Evolutionary conservation across 2,329 filamentous ascomycete genomes (phyloP), one percentile per base, ranked within the genome.

Genomic region (Fusarium albosuccineum): DNA sequence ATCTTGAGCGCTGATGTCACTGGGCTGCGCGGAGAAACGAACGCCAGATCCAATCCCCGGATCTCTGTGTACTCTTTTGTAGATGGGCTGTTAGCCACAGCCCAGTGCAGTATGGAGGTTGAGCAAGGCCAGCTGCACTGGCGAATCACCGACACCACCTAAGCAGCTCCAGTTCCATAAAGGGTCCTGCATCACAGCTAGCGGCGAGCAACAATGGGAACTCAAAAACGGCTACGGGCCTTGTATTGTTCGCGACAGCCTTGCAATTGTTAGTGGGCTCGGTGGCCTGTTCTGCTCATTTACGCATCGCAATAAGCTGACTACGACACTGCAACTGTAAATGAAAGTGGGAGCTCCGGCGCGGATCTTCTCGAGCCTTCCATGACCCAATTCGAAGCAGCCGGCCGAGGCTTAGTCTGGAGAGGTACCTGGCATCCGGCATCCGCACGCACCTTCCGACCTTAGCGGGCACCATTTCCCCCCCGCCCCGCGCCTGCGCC

Each of bases 321-420:
- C 34, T 22, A 36, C 46, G 17, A 22, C 22, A 22, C 22, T 22
- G 22, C 22, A 4, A 22, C 22, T 22, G 22, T 22, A 22, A 22
- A 22, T 22, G 22, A 22, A 4, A 22, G 22, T 22, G 34, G 34
- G 34, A 17, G 8, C 30, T 14, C 33, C 13, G 8, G 11, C n/a
- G 16, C 42, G 13, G 29, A 36, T 36, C 30, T 49, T 73, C 70
- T 67, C 64, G 61, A 72, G 57, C 56, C 70, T 73, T 73, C 71
- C 57, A 68, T 66, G 62, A 58, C 62, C 56, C 57, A 48, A 52
- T 37, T 46, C 46, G 37, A 29, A 58, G 40, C 37, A 37, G 13
- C 52, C 64, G 53, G 59, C 61, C 58, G 60, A 51, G 52, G 60
- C 46, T 60, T 46, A 49, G 54, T 50, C 45, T 39, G 54, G 17